phyloP scores from a whole-genome alignment of 2,329 filamentous ascomycete species.

The Lasiodiplodia theobromae region DNA sequence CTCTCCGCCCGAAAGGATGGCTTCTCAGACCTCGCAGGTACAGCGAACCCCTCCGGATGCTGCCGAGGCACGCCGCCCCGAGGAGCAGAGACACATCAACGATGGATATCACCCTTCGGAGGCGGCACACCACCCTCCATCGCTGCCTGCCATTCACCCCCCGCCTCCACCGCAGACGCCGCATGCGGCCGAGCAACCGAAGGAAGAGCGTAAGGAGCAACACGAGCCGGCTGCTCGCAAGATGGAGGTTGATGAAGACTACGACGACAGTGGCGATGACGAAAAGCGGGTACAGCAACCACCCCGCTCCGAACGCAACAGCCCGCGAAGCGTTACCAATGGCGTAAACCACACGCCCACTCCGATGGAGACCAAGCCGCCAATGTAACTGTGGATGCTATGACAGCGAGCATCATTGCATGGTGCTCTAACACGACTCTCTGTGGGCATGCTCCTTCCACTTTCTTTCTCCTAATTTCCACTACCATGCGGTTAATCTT shows the following conservation, averaged over 20 bases:
- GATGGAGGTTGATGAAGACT: slow-evolving; percentile 97
- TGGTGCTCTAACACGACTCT: background rate
- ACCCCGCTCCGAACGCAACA: slow-evolving; percentile 50
- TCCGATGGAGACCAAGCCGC: slow-evolving; percentile 39
- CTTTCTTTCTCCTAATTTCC: background rate
- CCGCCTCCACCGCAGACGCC: slow-evolving; percentile 54
- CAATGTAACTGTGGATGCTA: slow-evolving; percentile 17
- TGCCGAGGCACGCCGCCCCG: slow-evolving; percentile 66
- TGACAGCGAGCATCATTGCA: background rate
- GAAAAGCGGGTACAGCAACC: slow-evolving; percentile 60
- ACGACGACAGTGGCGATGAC: slow-evolving; percentile 92
- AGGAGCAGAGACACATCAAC: slow-evolving; percentile 71
- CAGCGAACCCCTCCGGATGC: slow-evolving; percentile 78
- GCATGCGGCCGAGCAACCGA: slow-evolving; percentile 60
- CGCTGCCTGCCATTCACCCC: slow-evolving; percentile 61
- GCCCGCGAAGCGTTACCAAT: slow-evolving; percentile 48
- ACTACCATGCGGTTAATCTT: slow-evolving; percentile 10
- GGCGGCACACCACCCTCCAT: slow-evolving; percentile 82
- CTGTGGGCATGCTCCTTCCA: background rate
- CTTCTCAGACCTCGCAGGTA: slow-evolving; percentile 63
- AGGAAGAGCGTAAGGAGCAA: slow-evolving; percentile 53
- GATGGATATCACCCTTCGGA: slow-evolving; percentile 92
- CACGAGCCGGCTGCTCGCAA: slow-evolving; percentile 89
- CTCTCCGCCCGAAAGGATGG: slow-evolving; percentile 51
- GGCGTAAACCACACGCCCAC: slow-evolving; percentile 44